Conservation (phyloP, 345 rosid genomes). For the Moricandia moricandioides region DNA sequence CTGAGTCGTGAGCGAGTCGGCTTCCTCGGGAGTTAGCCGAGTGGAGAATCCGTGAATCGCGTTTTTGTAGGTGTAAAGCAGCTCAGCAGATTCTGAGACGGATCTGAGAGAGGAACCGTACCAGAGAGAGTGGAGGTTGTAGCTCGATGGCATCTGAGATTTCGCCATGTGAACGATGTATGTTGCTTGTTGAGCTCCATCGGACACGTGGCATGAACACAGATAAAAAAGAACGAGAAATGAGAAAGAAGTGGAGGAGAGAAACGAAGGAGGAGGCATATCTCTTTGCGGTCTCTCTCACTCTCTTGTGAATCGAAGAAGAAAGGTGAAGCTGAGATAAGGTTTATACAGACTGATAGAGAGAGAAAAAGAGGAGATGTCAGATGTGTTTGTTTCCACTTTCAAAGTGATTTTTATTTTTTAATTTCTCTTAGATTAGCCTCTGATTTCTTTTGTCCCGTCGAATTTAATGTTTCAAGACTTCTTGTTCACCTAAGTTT, state of each 20-base stretch:
- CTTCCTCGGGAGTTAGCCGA: slow-evolving; percentile 46
- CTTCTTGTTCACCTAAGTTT: not conserved
- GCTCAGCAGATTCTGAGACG: slow-evolving; percentile 49
- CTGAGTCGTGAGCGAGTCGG: slow-evolving; percentile 39
- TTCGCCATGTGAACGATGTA: slow-evolving; percentile 90
- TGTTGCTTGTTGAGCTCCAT: slow-evolving; percentile 41
- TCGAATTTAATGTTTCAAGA: not conserved
- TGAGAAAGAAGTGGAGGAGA: slow-evolving; percentile 12
- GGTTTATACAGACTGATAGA: slow-evolving; percentile 5
- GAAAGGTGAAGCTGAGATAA: not conserved
- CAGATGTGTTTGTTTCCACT: slow-evolving; percentile 22
- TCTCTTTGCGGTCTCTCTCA: not conserved
- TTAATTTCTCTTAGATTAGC: not conserved
- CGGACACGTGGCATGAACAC: slow-evolving; percentile 38
- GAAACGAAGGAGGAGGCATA: slow-evolving; percentile 17
- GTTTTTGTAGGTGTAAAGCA: slow-evolving; percentile 55
- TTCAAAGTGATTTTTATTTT: not conserved
- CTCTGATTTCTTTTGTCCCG: not conserved
- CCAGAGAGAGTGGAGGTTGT: slow-evolving; percentile 70
- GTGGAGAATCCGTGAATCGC: slow-evolving; percentile 63
- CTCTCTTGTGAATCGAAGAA: not conserved
- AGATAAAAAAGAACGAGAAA: slow-evolving; percentile 33
- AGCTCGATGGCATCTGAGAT: slow-evolving; percentile 65
- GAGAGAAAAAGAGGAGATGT: not conserved
- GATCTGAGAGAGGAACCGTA: slow-evolving; percentile 72